Evolutionary conservation across 2,329 filamentous ascomycete genomes (phyloP).

Genomic region (Aspergillus ochraceus): DNA sequence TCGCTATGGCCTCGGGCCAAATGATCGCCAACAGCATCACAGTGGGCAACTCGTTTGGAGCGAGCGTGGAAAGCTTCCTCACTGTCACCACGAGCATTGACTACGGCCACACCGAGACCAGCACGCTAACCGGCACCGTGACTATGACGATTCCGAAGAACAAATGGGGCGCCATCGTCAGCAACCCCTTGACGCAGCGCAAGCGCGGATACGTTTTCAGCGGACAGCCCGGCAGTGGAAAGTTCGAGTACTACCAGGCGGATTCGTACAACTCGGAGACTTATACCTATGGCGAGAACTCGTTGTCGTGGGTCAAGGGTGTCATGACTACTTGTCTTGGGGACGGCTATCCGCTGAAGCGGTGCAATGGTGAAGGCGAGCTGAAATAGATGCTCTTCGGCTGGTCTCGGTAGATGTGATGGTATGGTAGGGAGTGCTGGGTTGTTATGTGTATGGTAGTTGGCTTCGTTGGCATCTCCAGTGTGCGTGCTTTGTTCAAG

Average conservation of each 20-base stretch:
- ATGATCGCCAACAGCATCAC: constrained; percentile 17
- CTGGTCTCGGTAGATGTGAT: no score
- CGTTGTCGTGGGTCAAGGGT: constrained; percentile 18
- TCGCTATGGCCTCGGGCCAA: constrained; percentile 13
- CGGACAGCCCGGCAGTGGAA: constrained; percentile 13
- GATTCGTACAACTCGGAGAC: constrained; percentile 13
- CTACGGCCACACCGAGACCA: constrained; percentile 11
- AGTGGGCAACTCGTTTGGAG: constrained; percentile 6
- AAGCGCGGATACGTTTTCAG: constrained; percentile 17
- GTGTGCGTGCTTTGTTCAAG: no score
- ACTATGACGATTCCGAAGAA: constrained; percentile 20
- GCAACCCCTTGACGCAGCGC: constrained; percentile 18
- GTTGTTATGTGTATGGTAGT: no score
- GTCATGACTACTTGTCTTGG: constrained; percentile 20
- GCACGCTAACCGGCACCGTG: constrained; percentile 16
- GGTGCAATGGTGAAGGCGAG: constrained; percentile 13
- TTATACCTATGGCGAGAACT: constrained; percentile 5
- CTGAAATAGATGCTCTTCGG: constrained; percentile 5
- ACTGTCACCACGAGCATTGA: constrained; percentile 2
- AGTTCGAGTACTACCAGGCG: constrained; percentile 17
- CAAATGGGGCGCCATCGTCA: constrained; percentile 19
- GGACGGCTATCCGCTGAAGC: constrained; percentile 13
- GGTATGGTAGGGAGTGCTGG: no score
- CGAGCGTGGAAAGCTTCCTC: constrained; percentile 12
- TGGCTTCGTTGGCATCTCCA: no score